These are phyloP conservation scores for Phlegmacium glaucopus DNA, from an alignment of 768 basidiomycete species.

Conservation along the genomic window DNA sequence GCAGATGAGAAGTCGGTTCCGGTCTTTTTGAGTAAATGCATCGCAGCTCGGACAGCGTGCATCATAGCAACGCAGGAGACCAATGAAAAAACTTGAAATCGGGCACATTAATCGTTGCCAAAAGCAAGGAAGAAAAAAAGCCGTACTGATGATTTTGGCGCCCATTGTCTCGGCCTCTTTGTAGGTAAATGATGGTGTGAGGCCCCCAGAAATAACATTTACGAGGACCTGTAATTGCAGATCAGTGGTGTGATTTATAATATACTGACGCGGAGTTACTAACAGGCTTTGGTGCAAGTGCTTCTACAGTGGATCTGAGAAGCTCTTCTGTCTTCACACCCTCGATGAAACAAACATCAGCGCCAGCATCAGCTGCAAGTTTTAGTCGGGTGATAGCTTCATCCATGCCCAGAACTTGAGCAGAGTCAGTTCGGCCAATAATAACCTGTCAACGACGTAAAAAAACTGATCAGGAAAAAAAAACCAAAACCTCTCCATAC, in stretches of 20 bases:
- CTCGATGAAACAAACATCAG: conserved; percentile 81
- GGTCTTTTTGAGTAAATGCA: conserved; percentile 72
- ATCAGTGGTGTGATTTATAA: background rate
- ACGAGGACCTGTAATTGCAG: conserved; percentile 50
- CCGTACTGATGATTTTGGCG: conserved; percentile 70
- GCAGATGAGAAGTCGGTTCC: conserved; percentile 64
- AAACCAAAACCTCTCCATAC: conserved; percentile 25
- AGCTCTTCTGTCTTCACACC: conserved; percentile 70
- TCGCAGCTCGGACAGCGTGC: conserved; percentile 75
- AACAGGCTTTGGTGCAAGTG: conserved; percentile 69
- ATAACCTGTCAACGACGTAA: conserved; percentile 42
- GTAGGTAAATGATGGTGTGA: conserved; percentile 72
- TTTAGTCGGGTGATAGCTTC: conserved; percentile 65
- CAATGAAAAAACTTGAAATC: conserved; percentile 60
- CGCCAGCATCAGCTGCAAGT: conserved; percentile 69
- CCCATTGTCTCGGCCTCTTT: conserved; percentile 69
- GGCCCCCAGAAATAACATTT: conserved; percentile 76
- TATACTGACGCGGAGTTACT: conserved; percentile 11
- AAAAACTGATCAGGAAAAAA: background rate
- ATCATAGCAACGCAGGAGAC: conserved; percentile 76
- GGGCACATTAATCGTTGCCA: too few species aligned
- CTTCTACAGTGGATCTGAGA: conserved; percentile 59
- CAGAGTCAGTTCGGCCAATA: conserved; percentile 74
- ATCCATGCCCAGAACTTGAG: conserved; percentile 77
- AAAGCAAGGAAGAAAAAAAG: too few species aligned